phyloP scores from a whole-genome alignment of 768 basidiomycete species.

The Russula lepida region DNA sequence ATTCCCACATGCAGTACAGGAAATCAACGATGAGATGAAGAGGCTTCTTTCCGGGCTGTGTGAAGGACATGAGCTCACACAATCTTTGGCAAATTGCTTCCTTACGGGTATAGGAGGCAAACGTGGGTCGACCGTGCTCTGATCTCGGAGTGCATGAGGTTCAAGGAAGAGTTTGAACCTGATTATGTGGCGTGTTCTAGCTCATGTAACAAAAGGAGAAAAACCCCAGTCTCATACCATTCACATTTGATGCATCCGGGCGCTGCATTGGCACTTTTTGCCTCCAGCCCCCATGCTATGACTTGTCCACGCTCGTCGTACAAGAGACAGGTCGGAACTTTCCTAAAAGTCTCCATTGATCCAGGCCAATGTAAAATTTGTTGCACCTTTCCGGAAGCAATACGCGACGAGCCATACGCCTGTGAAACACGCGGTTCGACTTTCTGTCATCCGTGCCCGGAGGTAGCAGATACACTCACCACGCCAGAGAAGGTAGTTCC shows the following conservation, averaged over 20 bases:
- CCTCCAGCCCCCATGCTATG: slow-evolving; percentile 80
- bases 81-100: slow-evolving; percentile 15
- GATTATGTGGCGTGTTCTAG: neutral
- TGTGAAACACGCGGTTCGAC: slow-evolving; percentile 24
- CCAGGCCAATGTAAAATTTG: slow-evolving; percentile 86
- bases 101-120: slow-evolving; percentile 72
- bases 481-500: slow-evolving; percentile 87
- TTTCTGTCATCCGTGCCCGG: neutral
- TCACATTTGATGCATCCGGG: slow-evolving; percentile 53
- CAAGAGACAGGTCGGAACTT: slow-evolving; percentile 73
- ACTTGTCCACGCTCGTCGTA: slow-evolving; percentile 70
- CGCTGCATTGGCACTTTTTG: slow-evolving; percentile 65
- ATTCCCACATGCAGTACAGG: slow-evolving; percentile 75
- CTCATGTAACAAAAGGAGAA: neutral
- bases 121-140: slow-evolving; percentile 62
- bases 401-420: slow-evolving; percentile 84
- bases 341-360: slow-evolving; percentile 77
- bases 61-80: slow-evolving; percentile 3
- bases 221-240: slow-evolving; percentile 33
- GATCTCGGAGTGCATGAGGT: slow-evolving; percentile 69
- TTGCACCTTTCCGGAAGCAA: slow-evolving; percentile 68
- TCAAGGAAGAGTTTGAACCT: slow-evolving; percentile 87
- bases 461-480: slow-evolving; percentile 39
- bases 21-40: slow-evolving; percentile 80
- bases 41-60: slow-evolving; percentile 63